Conservation (phyloP, 345 rosid species). For the thale cress (Arabidopsis thaliana) region DNA sequence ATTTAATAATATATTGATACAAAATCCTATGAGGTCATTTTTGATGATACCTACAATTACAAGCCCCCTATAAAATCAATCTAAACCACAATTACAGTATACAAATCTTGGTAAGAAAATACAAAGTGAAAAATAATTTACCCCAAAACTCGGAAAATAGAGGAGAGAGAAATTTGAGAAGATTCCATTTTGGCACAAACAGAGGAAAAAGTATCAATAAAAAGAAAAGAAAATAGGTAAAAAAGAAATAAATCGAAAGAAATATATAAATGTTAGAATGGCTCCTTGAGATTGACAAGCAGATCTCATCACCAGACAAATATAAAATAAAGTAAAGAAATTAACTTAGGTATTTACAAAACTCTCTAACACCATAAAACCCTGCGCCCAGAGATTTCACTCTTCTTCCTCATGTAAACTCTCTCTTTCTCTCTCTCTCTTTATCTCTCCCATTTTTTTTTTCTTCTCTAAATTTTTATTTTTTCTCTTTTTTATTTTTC, state of each 20-base stretch:
- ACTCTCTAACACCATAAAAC: constrained; percentile 57
- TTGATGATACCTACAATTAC: background rate
- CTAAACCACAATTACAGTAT: background rate
- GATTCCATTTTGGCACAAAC: constrained; percentile 37
- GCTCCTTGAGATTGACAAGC: constrained; percentile 76
- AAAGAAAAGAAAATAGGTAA: constrained; percentile 41
- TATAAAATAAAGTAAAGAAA: background rate
- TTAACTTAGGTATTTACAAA: constrained; percentile 43
- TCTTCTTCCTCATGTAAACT: constrained; percentile 49
- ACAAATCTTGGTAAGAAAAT: background rate
- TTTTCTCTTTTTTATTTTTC: constrained; percentile 15
- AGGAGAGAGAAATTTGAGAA: constrained; percentile 30
- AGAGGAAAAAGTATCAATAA: constrained; percentile 42
- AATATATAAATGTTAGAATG: constrained; percentile 37
- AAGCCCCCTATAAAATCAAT: no score
- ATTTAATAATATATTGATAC: no score
- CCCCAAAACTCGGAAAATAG: constrained; percentile 12
- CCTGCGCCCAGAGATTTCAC: constrained; percentile 57
- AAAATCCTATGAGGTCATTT: background rate
- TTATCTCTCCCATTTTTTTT: constrained; percentile 22
- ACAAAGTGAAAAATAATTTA: constrained; percentile 6
- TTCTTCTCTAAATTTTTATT: constrained; percentile 30
- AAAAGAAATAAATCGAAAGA: background rate
- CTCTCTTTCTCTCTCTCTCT: constrained; percentile 36
- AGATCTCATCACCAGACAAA: constrained; percentile 57